A percentile compares a stretch with the other conserved stretches of the same genome.
These are phyloP conservation scores for Misopates orontium DNA, from an alignment of 257 asterid species.

Conservation along the genomic window DNA sequence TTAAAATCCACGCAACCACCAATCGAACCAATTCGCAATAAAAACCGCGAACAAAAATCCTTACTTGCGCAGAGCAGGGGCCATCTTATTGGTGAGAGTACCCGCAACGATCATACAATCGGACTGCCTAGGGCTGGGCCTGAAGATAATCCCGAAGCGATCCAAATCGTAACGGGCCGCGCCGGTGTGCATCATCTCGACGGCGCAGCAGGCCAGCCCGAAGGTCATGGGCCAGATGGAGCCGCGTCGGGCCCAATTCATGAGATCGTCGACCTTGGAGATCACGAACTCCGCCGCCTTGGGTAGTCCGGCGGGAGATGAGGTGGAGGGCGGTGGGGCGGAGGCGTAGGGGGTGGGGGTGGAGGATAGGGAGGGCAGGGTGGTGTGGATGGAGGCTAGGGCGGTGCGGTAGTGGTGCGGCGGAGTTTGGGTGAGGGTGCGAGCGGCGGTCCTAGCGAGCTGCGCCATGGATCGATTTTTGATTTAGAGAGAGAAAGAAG, in stretches of 20 bases:
- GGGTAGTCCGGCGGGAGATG: conserved; percentile 72
- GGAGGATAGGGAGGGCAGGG: conserved; percentile 60
- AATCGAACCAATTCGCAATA: background rate
- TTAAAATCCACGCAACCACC: conserved; percentile 10
- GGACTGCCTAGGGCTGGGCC: conserved; percentile 97
- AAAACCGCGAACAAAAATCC: conserved; percentile 6
- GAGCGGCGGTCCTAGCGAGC: conserved; percentile 69
- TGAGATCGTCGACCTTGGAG: conserved; percentile 91
- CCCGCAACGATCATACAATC: conserved; percentile 96
- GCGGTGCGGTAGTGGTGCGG: conserved; percentile 58
- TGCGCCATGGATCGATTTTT: conserved; percentile 53
- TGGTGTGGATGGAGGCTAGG: conserved; percentile 76
- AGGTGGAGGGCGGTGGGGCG: conserved; percentile 68
- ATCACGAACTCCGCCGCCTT: conserved; percentile 88
- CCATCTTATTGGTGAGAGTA: conserved; percentile 93
- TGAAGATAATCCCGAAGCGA: conserved; percentile 89
- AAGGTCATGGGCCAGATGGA: conserved; percentile 99
- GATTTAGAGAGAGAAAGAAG: no score
- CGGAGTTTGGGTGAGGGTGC: conserved; percentile 44
- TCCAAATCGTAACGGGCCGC: conserved; percentile 97
- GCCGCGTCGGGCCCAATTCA: conserved; percentile 95
- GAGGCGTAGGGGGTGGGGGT: conserved; percentile 65
- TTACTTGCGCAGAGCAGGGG: conserved; percentile 97
- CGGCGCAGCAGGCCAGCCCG: conserved; percentile 96
- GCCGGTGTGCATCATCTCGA: conserved; percentile 98